Evolutionary conservation across 306 rosid genomes (phyloP).

Genomic region (Mimosa pudica): DNA sequence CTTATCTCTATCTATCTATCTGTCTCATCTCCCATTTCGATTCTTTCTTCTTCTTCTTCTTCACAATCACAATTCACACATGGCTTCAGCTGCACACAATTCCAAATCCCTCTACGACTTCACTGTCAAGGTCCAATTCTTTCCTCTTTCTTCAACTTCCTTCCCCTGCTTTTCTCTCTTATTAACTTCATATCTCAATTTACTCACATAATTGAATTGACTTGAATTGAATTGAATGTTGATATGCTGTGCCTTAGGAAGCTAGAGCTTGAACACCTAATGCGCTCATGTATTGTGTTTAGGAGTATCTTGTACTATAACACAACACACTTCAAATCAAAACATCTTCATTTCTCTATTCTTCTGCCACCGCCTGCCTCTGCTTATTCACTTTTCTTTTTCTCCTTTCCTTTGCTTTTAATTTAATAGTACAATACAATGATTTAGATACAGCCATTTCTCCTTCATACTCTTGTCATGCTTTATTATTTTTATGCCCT

Average conservation of each 20-base stretch:
- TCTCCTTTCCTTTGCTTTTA: not conserved
- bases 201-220: too few relatives aligned
- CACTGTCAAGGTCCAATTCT: conserved; percentile 48
- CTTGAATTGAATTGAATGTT: too few relatives aligned
- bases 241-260: not conserved
- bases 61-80: not conserved
- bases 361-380: not conserved
- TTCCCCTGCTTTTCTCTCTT: not conserved
- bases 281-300: not conserved
- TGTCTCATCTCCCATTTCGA: not conserved
- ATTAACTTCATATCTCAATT: not conserved
- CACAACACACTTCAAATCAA: not conserved
- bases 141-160: not conserved
- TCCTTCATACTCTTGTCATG: conserved; percentile 8
- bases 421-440: not conserved
- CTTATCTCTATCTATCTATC: not conserved
- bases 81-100: conserved; percentile 48
- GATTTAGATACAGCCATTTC: not conserved
- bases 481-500: not conserved
- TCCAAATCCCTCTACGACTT: conserved; percentile 60
- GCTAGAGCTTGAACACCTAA: not conserved
- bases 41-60: not conserved
- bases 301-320: not conserved
- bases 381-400: too few relatives aligned
- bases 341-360: not conserved